Base-by-base conservation (phyloP, 2,329 filamentous ascomycete species). In the Salinomyces thailandicus region DNA sequence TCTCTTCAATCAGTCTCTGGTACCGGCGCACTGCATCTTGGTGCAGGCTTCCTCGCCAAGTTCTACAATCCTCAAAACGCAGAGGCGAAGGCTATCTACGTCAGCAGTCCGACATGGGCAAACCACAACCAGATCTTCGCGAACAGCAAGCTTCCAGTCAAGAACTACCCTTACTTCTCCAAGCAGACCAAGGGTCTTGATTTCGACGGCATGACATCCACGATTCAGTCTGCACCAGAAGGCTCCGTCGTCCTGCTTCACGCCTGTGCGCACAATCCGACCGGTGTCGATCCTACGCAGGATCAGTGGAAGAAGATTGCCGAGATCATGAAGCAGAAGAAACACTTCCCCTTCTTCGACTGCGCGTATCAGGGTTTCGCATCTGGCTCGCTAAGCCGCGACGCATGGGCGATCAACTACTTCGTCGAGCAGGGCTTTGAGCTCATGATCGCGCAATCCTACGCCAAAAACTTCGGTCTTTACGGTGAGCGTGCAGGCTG, bases 101-200 rank as follows among this genome's bases (percentile, higher is more conserved):
- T 96, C 62, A 94, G 86, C 55, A 83, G 82, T 62, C 91, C 91
- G 36, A 98, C 91, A 44, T 98, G 91, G 91, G 86, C 83, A 50
- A 98, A 98, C 69, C 91, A 98, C 77, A 80, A 93, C 68, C 91
- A 96, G 64, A 95, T 98, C 71, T 94, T 98, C 69, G 75, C 71
- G 63, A 96, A 96, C 59, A 86, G 95, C 57, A 72, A 75, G 51
- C 70, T 96, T 18, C 67, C 76, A 20, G 75, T 85, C 52, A 79
- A 79, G 50, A 76, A 76, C 48, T 98, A 98, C 68, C 91, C 89
- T 33, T 98, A 98, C 72, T 98, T 94, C 68, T 80, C 79, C 61
- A 77, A 85, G 60, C 61, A 82, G 58, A 94, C 87, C 48, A 87
- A 85, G 60, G 87, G 85, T 33, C 79, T 98, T 35, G 86, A 96